Evolutionary conservation across 495 filamentous ascomycete species (phyloP), one percentile per base, ranked within the genome.

Genomic region (Hyaloscypha hepaticicola): DNA sequence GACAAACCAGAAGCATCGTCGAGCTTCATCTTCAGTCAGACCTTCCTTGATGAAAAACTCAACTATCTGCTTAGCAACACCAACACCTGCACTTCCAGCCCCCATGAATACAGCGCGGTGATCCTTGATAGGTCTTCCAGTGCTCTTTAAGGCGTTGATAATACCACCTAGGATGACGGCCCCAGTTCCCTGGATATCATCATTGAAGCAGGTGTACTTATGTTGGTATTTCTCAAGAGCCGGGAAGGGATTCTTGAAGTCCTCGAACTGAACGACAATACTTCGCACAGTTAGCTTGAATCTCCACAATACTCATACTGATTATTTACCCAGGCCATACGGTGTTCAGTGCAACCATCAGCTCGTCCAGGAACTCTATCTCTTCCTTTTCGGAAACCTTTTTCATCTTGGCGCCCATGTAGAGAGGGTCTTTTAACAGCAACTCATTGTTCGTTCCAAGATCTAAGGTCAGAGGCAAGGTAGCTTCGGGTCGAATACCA

Each of bases 161-260:
- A 92, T 84, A 72, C 90, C 90, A 22, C 83, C 89, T 55, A 92
- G 79, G 69, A 92, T 88, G 67, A 93, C 90, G 55, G 90, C 88
- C 49, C 90, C 90, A 65, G 90, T 93, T 60, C 90, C 90, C 78
- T 93, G 90, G 66, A 93, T 90, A 70, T 93, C 90, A 68, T 93
- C 90, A 69, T 93, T 93, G 82, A 93, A 93, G 77, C 87, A 89
- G 49, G 88, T 87, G 75, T 90, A 93, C 41, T 78, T 81, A 62
- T 86, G 80, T 55, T 83, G 84, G 75, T 91, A 92, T 51, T 87
- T 82, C 74, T 91, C 88, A 22, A 93, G 79, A 19, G 89, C 84
- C 28, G 90, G 89, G 82, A 92, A 93, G 31, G 90, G 90, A 71
- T 91, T 91, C 82, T 93, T 93, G 82, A 90, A 92, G 66, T 93